Conservation (phyloP, 2,329 filamentous ascomycete genomes). For the Didymella segeticola region DNA sequence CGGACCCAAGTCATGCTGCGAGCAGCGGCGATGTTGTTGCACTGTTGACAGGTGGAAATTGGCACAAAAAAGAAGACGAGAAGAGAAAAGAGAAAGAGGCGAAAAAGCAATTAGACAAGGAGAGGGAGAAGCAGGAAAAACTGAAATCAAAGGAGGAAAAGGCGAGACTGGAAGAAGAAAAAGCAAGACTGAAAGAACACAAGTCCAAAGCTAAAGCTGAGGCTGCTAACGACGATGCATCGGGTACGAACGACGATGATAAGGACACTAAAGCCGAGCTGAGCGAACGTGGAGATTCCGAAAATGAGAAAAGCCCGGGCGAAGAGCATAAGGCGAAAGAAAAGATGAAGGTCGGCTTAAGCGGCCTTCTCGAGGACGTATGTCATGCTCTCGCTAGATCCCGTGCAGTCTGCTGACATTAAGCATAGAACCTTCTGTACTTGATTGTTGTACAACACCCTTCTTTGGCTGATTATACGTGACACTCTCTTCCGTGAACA, state of each 20-base stretch:
- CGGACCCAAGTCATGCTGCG: slow-evolving; percentile 60
- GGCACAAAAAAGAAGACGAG: not conserved
- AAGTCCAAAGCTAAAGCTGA: not conserved
- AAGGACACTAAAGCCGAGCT: not conserved
- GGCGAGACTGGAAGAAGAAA: not conserved
- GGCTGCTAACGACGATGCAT: not conserved
- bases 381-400: not conserved
- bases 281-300: not conserved
- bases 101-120: not conserved
- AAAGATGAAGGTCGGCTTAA: not conserved
- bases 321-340: not conserved
- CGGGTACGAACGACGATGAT: too few species aligned
- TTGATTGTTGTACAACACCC: slow-evolving; percentile 4
- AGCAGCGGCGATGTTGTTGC: slow-evolving; percentile 57
- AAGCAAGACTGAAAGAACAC: not conserved
- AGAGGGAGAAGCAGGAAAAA: not conserved
- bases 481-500: not conserved
- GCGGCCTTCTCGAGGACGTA: not conserved
- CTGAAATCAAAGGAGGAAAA: not conserved
- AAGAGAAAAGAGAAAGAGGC: not conserved
- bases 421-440: not conserved
- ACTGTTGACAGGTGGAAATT: slow-evolving; percentile 51
- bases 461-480: not conserved
- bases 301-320: not conserved
- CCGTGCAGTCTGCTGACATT: not conserved